Evolutionary conservation across 2,329 filamentous ascomycete genomes (phyloP).

Genomic region (Escovopsis sp.): DNA sequence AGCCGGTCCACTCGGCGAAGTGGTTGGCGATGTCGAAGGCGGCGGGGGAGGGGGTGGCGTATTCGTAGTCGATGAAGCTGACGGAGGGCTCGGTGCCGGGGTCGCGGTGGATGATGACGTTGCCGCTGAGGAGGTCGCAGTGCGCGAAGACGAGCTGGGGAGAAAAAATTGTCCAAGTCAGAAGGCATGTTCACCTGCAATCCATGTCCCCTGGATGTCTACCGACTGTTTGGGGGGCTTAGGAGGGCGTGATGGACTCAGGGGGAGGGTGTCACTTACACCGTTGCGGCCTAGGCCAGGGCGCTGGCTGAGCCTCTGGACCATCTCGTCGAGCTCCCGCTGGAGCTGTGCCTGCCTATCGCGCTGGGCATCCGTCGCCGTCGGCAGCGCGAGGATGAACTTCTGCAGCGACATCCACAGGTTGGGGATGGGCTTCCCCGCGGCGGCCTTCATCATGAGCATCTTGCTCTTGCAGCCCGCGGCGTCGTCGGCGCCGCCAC

Average conservation of each 20-base stretch:
- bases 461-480: constrained; percentile 25
- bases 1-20: constrained; percentile 96
- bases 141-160: constrained; percentile 74
- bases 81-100: constrained; percentile 24
- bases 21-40: constrained; percentile 97
- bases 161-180: not conserved
- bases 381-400: constrained; percentile 80
- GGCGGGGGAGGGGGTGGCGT: constrained; percentile 82
- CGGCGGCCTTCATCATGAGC: constrained; percentile 36
- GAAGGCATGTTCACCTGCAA: too few relatives aligned
- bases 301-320: constrained; percentile 57
- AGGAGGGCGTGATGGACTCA: too few relatives aligned
- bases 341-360: constrained; percentile 54
- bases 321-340: constrained; percentile 55
- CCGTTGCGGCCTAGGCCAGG: constrained; percentile 62
- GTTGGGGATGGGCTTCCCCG: constrained; percentile 63
- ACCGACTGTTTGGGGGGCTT: not conserved
- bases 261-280: too few relatives aligned
- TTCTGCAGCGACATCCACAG: constrained; percentile 93
- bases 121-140: constrained; percentile 90
- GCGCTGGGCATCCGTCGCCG: constrained; percentile 51
- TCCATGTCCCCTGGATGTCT: too few relatives aligned
- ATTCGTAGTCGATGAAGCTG: constrained; percentile 96
- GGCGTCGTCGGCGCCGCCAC: constrained; percentile 22
- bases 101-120: constrained; percentile 64